phyloP scores from a whole-genome alignment of 1,139 yeast genomes.

The Saccharomyces hybrid region DNA sequence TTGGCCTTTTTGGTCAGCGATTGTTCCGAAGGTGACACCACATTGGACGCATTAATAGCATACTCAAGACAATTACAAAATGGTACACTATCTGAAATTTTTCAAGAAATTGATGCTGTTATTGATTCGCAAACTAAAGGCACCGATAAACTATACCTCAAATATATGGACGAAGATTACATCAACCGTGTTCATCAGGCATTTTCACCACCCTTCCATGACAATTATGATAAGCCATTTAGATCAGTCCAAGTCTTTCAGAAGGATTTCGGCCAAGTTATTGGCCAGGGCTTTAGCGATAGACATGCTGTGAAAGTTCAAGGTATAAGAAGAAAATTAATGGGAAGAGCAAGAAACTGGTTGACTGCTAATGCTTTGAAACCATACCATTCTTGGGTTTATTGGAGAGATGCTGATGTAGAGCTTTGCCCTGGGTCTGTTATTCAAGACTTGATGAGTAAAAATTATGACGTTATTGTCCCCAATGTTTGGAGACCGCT shows the following conservation, averaged over 20 bases:
- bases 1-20: conserved; percentile 82
- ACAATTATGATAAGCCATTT: conserved; percentile 62
- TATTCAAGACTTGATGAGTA: conserved; percentile 59
- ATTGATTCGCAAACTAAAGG: conserved; percentile 51
- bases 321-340: conserved; percentile 66
- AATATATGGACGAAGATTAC: conserved; percentile 64
- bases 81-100: conserved; percentile 48
- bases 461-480: conserved; percentile 57
- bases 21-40: conserved; percentile 67
- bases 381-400: conserved; percentile 72
- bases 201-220: conserved; percentile 57
- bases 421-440: conserved; percentile 56
- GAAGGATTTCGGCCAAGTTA: conserved; percentile 78
- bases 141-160: conserved; percentile 53
- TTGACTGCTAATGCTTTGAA: conserved; percentile 51
- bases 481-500: conserved; percentile 92
- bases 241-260: conserved; percentile 67
- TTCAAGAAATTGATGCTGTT: conserved; percentile 51
- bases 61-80: conserved; percentile 63
- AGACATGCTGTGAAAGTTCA: conserved; percentile 86
- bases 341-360: conserved; percentile 75
- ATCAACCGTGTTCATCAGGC: conserved; percentile 50
- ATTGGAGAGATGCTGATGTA: conserved; percentile 72
- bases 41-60: conserved; percentile 59
- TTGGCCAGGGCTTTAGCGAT: conserved; percentile 85